These are phyloP conservation scores for Coniferiporia weirii DNA, from an alignment of 1,284 basidiomycete species.

Conservation along the genomic window DNA sequence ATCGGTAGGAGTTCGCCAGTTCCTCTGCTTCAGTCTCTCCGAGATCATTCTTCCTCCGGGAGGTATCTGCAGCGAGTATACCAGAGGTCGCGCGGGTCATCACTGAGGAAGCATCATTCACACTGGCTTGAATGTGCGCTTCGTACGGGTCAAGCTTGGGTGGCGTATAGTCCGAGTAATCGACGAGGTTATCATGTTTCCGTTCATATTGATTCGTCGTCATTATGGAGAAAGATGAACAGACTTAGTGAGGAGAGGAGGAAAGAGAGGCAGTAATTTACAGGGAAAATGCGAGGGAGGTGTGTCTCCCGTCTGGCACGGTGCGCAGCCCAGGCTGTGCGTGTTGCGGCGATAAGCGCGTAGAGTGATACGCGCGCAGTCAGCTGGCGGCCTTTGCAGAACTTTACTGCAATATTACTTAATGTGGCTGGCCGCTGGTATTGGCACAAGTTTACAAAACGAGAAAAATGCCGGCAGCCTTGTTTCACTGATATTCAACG, in stretches of 20 bases:
- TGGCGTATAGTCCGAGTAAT: constrained; percentile 10
- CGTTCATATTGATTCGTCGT: background rate
- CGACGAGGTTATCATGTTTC: constrained; percentile 14
- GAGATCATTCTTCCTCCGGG: constrained; percentile 13
- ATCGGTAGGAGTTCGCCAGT: constrained; percentile 17
- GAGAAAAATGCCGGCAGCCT: background rate
- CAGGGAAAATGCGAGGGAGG: background rate
- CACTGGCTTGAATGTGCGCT: background rate
- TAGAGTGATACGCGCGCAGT: too few relatives aligned
- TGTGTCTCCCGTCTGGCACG: too few relatives aligned
- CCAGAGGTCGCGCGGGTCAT: constrained; percentile 15
- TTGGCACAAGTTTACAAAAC: background rate
- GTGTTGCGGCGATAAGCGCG: too few relatives aligned
- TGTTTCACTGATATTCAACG: background rate
- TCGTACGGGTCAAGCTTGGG: constrained; percentile 19
- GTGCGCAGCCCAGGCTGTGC: too few relatives aligned
- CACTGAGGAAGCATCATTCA: constrained; percentile 8
- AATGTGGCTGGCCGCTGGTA: too few relatives aligned
- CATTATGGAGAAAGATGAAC: background rate
- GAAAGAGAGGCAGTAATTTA: background rate
- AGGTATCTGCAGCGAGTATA: constrained; percentile 10
- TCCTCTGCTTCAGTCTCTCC: constrained; percentile 22
- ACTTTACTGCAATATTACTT: too few relatives aligned
- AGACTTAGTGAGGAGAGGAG: too few relatives aligned
- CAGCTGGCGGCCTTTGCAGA: too few relatives aligned